Percentiles rank a stretch among this genome's conserved stretches.
phyloP scores from a whole-genome alignment of 192 early-diverging fungal genomes.

The Rhizophagus clarus region DNA sequence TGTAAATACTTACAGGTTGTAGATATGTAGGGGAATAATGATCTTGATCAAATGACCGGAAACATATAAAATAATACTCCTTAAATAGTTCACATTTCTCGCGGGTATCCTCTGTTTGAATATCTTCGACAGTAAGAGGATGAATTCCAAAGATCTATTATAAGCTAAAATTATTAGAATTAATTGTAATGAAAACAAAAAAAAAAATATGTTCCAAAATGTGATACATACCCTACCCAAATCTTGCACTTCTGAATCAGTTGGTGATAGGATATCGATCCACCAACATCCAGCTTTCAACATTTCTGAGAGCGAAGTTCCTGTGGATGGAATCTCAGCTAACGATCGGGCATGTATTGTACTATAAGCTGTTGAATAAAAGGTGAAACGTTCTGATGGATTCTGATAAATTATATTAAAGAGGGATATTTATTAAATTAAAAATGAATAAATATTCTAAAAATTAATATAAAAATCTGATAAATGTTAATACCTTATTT shows the following conservation, averaged over 20 bases:
- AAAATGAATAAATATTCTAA: neutral
- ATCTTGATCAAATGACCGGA: constrained; percentile 75
- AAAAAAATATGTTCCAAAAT: neutral
- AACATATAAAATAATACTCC: constrained; percentile 92
- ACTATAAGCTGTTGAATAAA: constrained; percentile 40
- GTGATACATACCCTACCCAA: constrained; percentile 52
- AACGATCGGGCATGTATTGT: constrained; percentile 41
- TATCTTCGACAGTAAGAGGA: constrained; percentile 87
- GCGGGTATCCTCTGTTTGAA: constrained; percentile 80
- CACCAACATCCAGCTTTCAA: constrained; percentile 66
- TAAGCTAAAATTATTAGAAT: neutral
- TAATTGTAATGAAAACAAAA: neutral
- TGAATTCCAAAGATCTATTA: constrained; percentile 68
- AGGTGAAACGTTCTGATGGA: constrained; percentile 37
- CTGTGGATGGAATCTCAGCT: constrained; percentile 34
- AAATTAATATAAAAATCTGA: neutral
- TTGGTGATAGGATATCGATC: constrained; percentile 66
- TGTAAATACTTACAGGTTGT: constrained; percentile 69
- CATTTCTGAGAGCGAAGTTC: constrained; percentile 39
- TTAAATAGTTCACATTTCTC: constrained; percentile 92
- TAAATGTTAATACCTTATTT: constrained; percentile 14
- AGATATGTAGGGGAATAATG: constrained; percentile 62
- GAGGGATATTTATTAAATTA: neutral
- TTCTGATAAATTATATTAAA: constrained; percentile 29
- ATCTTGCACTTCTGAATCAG: constrained; percentile 56